Base-by-base conservation (phyloP, 148 eudicot species). In the Fagopyrum tataricum region DNA sequence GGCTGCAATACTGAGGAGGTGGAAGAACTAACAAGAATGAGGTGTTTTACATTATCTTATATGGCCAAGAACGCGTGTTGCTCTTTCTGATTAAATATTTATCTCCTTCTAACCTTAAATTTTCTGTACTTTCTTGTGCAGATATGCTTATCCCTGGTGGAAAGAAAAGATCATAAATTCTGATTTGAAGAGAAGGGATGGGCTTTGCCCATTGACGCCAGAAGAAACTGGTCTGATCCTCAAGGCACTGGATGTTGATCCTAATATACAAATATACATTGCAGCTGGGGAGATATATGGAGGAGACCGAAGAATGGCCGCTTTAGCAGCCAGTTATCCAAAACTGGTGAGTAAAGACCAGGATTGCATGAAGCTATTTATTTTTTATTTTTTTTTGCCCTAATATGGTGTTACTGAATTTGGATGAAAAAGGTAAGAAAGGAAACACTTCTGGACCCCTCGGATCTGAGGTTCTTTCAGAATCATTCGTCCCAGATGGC, bases 61-160 rank as follows among this genome's bases (percentile, higher is more conserved):
- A 64, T 59, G 40, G 26, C 39, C 66, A 14, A 23, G 15, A 11
- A 24, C 10, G 17, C 0, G 66, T 59, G 39, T 24, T 23, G 11
- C 40, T 59, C 39, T 23, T 59, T 24, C 21, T 12, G 5, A 55
- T n/a, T 20, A 59, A 5, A 12, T 59, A 14, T 52, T n/a, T 17
- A 9, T 59, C 8, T 59, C 39, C 17, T 23, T 59, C 14, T 42
- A 24, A 46, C 70, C 71, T 41, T 77, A 23, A 23, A 59, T 48
- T 13, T 41, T 39, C 20, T 23, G 31, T 11, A 17, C 23, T 8
- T 15, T 23, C 77, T 48, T 26, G 44, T 53, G 18, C 84, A 93
- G 98, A 84, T 93, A 93, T 80, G 96, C 98, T 69, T 90, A 90
- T 79, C 98, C 98, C 2, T 93, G 98, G 98, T 93, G 98, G 98